Percentiles rank a stretch among this genome's conserved stretches.
phyloP scores from a whole-genome alignment of 2,329 filamentous ascomycete genomes.

The Cercospora sp. region DNA sequence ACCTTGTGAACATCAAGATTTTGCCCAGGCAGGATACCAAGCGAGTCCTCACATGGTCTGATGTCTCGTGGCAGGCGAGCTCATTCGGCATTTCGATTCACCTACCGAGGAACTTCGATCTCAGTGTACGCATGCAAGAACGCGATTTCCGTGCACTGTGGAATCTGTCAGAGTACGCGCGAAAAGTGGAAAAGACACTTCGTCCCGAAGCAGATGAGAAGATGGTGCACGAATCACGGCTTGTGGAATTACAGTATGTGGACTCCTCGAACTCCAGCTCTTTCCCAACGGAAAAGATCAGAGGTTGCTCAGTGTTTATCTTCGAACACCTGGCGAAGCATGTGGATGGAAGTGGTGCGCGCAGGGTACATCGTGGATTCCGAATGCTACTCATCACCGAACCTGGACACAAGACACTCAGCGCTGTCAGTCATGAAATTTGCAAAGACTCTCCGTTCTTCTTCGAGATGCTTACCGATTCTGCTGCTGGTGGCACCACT shows the following conservation, averaged over 20 bases:
- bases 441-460: constrained; percentile 66
- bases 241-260: constrained; percentile 78
- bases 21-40: constrained; percentile 53
- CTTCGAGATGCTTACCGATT: constrained; percentile 67
- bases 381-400: constrained; percentile 76
- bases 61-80: constrained; percentile 75
- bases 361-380: constrained; percentile 75
- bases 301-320: constrained; percentile 69
- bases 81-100: constrained; percentile 65
- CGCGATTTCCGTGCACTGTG: constrained; percentile 77
- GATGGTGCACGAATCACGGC: constrained; percentile 65
- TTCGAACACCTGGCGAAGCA: constrained; percentile 72
- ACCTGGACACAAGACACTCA: constrained; percentile 73
- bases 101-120: constrained; percentile 72
- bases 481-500: constrained; percentile 63
- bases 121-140: constrained; percentile 70
- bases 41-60: constrained; percentile 73
- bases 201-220: constrained; percentile 69
- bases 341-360: constrained; percentile 69
- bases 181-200: constrained; percentile 71
- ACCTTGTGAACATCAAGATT: constrained; percentile 72
- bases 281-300: constrained; percentile 74
- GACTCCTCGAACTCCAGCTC: constrained; percentile 68
- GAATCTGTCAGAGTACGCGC: constrained; percentile 82
- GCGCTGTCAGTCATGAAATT: constrained; percentile 71